Percentiles rank a stretch among this genome's conserved stretches.
phyloP scores from a whole-genome alignment of 192 early-diverging fungal genomes.

The Obelidium mucronatum region DNA sequence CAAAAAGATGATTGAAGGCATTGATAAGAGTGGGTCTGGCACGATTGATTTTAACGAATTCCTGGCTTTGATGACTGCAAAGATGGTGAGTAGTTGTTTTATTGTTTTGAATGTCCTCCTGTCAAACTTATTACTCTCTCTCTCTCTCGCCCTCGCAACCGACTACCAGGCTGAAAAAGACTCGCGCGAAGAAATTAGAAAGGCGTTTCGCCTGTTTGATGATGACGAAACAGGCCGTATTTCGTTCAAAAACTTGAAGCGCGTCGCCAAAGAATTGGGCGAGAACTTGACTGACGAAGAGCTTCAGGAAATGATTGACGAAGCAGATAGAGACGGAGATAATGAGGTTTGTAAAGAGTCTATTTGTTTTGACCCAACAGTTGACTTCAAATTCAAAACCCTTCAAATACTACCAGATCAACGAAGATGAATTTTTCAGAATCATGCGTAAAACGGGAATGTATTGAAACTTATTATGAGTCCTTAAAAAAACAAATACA shows the following conservation, averaged over 20 bases:
- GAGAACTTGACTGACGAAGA: conserved; percentile 75
- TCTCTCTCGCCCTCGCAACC: conserved; percentile 6
- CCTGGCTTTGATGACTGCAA: conserved; percentile 67
- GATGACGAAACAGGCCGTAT: conserved; percentile 75
- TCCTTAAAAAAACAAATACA: neutral
- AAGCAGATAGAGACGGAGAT: conserved; percentile 76
- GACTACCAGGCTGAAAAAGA: conserved; percentile 72
- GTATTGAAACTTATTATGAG: conserved; percentile 1
- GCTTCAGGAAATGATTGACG: conserved; percentile 80
- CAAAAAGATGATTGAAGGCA: conserved; percentile 56
- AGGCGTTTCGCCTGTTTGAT: conserved; percentile 83
- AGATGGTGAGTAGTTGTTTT: conserved; percentile 61
- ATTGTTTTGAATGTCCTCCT: neutral
- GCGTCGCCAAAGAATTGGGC: conserved; percentile 72
- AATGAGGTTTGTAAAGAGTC: no score
- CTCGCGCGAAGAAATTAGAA: conserved; percentile 72
- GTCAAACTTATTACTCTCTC: neutral
- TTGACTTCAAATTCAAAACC: no score
- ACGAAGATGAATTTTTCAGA: conserved; percentile 34
- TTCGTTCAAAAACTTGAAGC: conserved; percentile 76
- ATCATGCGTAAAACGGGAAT: conserved; percentile 33
- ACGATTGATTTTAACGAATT: conserved; percentile 77
- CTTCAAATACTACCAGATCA: no score
- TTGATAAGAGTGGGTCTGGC: conserved; percentile 62
- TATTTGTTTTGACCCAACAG: no score